Base-by-base conservation (phyloP, 139 green algal species). In the Parachlorella kessleri region DNA sequence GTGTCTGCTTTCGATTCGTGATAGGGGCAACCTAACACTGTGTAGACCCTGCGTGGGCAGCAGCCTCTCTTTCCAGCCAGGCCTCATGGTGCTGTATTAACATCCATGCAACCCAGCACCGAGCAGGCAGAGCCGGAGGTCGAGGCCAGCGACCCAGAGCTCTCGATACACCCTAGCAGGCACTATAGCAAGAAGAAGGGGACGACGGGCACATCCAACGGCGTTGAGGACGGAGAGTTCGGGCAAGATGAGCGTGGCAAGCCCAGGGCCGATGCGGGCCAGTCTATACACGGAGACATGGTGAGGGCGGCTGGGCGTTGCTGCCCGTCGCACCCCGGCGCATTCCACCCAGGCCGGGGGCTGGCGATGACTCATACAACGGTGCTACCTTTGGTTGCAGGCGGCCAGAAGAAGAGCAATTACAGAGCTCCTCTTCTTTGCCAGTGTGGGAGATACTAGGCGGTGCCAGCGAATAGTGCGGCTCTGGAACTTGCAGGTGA, bases 381-480 rank as follows among this genome's bases (percentile, higher is more conserved):
- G 24, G 33, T 14, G 66, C 66, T 59, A 14, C 10, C 48, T 59
- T n/a, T 14, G 10, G n/a, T 26, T 79, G 76, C 87, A 96, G 93
- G 93, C 93, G 3, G 93, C 93, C 0, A 80, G 81, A 66, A 86
- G 93, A 33, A 73, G 92, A 69, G 94, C 94, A 3, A 92, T 97
- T n/a, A 92, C 85, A 3, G 94, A 97, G 84, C 90, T 97, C 6
- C 92, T 97, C 6, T 97, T 97, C 84, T 97, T 97, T 77, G 91
- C 91, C 3, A 91, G 90, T 53, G 88, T 92, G 1, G 95, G 95
- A 73, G 94, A 97, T 72, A 39, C 94, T 28, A 65, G 83, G 40
- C 73, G 93, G 28, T 96, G 91, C 80, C 84, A 89, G 72, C 85
- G 91, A 37, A 93, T 97, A 23, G 85, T 92, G 24, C 72, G 82